Evolutionary conservation across 495 filamentous ascomycete genomes (phyloP).

Genomic region (Aspergillus sclerotiicarbonarius): DNA sequence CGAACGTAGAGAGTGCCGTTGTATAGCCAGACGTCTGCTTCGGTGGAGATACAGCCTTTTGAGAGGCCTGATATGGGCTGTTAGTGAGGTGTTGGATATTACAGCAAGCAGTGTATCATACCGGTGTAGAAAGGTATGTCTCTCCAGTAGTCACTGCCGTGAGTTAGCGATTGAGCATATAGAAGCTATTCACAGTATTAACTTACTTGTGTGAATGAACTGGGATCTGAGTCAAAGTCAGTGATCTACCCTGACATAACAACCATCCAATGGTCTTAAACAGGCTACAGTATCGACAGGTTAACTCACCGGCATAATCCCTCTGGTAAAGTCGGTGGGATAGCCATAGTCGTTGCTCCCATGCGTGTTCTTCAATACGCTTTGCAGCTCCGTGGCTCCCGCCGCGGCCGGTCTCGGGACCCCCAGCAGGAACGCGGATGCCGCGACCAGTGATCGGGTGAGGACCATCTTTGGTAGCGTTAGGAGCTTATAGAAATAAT

Average conservation of each 20-base stretch:
- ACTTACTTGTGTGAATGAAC: slow-evolving; percentile 47
- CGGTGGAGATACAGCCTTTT: slow-evolving; percentile 67
- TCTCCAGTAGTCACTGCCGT: slow-evolving; percentile 44
- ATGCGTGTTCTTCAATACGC: slow-evolving; percentile 45
- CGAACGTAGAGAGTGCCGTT: slow-evolving; percentile 59
- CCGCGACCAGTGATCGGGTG: slow-evolving; percentile 20
- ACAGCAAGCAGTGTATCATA: slow-evolving; percentile 10
- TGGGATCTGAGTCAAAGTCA: slow-evolving; percentile 42
- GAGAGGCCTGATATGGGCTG: slow-evolving; percentile 28
- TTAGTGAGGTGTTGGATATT: not conserved
- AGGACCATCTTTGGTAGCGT: slow-evolving; percentile 7
- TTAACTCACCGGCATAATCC: slow-evolving; percentile 41
- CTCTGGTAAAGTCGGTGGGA: slow-evolving; percentile 47
- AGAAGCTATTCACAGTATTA: not conserved
- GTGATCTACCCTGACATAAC: slow-evolving; percentile 3
- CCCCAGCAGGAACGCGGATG: slow-evolving; percentile 26
- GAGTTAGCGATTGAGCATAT: slow-evolving; percentile 7
- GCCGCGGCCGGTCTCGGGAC: slow-evolving; percentile 27
- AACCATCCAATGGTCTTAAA: not conserved
- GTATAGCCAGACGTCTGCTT: slow-evolving; percentile 87
- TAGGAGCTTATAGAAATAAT: too few species aligned
- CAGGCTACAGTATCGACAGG: not conserved
- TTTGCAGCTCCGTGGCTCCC: slow-evolving; percentile 36
- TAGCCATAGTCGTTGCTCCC: slow-evolving; percentile 40
- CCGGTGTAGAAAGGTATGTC: slow-evolving; percentile 51